phyloP scores from a whole-genome alignment of 2,329 filamentous ascomycete species.

The Ceratocystis albifundus region DNA sequence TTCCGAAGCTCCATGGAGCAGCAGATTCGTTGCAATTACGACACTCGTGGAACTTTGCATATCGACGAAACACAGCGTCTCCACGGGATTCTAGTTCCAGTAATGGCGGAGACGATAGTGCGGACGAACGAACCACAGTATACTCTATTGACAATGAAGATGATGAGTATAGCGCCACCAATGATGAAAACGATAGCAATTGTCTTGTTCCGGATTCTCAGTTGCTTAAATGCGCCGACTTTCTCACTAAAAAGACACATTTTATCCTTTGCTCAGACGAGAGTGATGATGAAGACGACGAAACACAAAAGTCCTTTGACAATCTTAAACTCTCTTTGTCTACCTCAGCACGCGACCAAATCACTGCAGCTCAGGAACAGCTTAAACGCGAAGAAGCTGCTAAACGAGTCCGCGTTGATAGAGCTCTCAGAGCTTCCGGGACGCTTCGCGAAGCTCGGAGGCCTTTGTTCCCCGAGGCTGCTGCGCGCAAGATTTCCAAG shows the following conservation, averaged over 20 bases:
- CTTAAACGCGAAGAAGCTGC: constrained; percentile 3
- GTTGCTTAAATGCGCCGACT: constrained; percentile 14
- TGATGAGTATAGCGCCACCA: background rate
- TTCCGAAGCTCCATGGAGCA: background rate
- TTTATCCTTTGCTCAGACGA: background rate
- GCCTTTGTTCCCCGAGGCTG: background rate
- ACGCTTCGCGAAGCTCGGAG: constrained; percentile 9
- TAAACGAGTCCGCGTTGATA: background rate
- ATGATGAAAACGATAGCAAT: background rate
- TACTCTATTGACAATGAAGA: constrained; percentile 1
- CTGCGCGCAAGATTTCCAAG: constrained; percentile 8
- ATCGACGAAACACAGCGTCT: background rate
- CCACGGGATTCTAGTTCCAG: background rate
- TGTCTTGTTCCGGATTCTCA: constrained; percentile 14
- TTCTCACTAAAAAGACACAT: background rate
- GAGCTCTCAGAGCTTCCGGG: constrained; percentile 4
- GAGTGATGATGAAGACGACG: constrained; percentile 10
- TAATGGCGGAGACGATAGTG: background rate
- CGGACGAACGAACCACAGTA: background rate
- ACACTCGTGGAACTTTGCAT: constrained; percentile 16
- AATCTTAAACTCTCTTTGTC: constrained; percentile 4
- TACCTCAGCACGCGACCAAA: constrained; percentile 5
- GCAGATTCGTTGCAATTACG: constrained; percentile 16
- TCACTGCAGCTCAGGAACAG: constrained; percentile 7
- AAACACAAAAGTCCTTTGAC: background rate